A percentile compares a stretch with the other conserved stretches of the same genome.
Evolutionary conservation across 148 eudicot species (phyloP).

Genomic region (Camellia lanceoleosa): DNA sequence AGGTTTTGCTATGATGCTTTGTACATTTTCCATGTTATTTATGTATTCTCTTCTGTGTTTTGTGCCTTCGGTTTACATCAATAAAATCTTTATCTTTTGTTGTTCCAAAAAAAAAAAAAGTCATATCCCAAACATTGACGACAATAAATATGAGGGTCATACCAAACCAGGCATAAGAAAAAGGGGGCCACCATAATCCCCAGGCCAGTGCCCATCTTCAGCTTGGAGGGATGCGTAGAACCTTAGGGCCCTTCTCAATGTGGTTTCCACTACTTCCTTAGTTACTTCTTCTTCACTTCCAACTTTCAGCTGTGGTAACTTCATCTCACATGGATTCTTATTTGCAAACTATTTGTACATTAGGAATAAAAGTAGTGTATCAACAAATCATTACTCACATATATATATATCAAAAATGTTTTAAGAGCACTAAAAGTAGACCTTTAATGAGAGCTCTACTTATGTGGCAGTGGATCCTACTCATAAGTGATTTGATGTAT

Average conservation of each 20-base stretch:
- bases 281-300: constrained; percentile 19
- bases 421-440: too few species aligned
- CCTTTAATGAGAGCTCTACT: too few species aligned
- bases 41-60: too few species aligned
- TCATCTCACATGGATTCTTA: constrained; percentile 15
- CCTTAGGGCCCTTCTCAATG: constrained; percentile 30
- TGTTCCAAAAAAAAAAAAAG: too few species aligned
- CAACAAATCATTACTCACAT: too few species aligned
- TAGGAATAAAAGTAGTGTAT: neutral
- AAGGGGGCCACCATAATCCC: constrained; percentile 43
- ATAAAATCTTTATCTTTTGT: too few species aligned
- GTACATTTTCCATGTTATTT: too few species aligned
- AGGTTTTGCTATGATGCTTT: too few species aligned
- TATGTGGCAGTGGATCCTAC: too few species aligned
- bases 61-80: too few species aligned
- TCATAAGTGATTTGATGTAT: too few species aligned
- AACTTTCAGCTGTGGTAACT: constrained; percentile 9
- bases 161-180: constrained; percentile 39
- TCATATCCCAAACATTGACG: neutral
- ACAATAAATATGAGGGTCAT: neutral
- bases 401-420: too few species aligned
- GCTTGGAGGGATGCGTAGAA: constrained; percentile 34
- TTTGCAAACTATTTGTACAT: constrained; percentile 23
- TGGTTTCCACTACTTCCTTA: constrained; percentile 25
- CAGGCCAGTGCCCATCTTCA: constrained; percentile 44